Base-by-base conservation (phyloP, 129 eudicot species). In the Ambrosia trifida region DNA sequence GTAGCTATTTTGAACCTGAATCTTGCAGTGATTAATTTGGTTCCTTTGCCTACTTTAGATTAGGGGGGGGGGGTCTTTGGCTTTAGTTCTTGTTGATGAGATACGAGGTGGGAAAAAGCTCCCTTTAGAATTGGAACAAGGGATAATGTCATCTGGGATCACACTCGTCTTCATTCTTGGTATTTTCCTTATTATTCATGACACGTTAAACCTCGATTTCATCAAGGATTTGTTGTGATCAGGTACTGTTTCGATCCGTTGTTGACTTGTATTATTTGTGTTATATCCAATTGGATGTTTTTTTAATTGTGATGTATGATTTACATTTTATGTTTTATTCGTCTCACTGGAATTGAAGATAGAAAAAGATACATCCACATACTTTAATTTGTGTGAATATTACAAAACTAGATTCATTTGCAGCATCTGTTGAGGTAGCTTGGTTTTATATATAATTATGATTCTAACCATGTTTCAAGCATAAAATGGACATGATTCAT, bases 61-160 rank as follows among this genome's bases (percentile, higher is more conserved):
- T n/a, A n/a, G n/a, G n/a, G n/a, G n/a, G n/a, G 96, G 97, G 36
- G 96, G 98, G 53, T 60, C 97, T 11, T 75, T 94, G 87, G 98
- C 96, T 0, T 84, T 94, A 69, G 84, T 94, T 31, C 61, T 68
- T 16, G 72, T 68, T n/a, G 72, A 68, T 45, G 72, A 60, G 14
- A 14, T 68, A 14, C 16, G 72, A 9, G 72, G 72, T n/a, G 68
- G 76, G 40, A 43, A 79, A 62, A 89, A 94, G 70, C 90, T 89
- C 6, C 98, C 98, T 0, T 69, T 80, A 32, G 96, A 85, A 73
- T 14, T 89, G 56, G 98, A 94, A 78, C 97, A 94, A 68, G 83
- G 83, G 72, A 94, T 94, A 14, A 94, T 89, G 98, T 94, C 98
- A 17, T 87, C 96, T 4, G 98, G 98, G 73, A 79, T 94, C 3